These are phyloP conservation scores for Cladophialophora immunda DNA, from an alignment of 2,329 filamentous ascomycete species.

Conservation along the genomic window DNA sequence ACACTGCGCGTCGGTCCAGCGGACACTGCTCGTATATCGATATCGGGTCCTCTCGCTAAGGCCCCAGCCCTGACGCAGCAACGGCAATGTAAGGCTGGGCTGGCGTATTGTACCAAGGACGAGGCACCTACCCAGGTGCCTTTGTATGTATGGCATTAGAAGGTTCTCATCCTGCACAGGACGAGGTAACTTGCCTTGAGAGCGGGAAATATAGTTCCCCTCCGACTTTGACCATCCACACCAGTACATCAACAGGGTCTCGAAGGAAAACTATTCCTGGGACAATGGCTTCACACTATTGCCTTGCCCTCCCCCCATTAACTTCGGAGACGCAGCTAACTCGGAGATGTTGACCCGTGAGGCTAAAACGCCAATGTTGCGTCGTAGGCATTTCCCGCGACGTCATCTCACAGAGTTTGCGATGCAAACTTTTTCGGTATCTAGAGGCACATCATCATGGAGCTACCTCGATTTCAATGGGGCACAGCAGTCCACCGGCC, in stretches of 20 bases:
- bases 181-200: background rate
- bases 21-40: conserved; percentile 1
- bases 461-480: background rate
- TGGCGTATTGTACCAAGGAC: no score
- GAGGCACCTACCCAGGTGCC: no score
- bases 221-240: background rate
- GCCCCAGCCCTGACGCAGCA: background rate
- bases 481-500: background rate
- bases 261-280: background rate
- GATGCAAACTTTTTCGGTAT: no score
- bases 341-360: background rate
- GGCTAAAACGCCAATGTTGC: no score
- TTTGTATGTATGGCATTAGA: no score
- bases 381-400: no score
- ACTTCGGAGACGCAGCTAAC: background rate
- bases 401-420: background rate
- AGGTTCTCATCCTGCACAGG: no score
- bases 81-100: background rate
- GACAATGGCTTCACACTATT: no score
- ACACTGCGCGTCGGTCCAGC: background rate
- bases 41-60: background rate
- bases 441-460: no score
- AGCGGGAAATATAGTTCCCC: background rate
- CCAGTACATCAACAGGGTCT: no score
- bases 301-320: background rate